Base-by-base conservation (phyloP, 495 filamentous ascomycete species). In the Xylaria grammica region DNA sequence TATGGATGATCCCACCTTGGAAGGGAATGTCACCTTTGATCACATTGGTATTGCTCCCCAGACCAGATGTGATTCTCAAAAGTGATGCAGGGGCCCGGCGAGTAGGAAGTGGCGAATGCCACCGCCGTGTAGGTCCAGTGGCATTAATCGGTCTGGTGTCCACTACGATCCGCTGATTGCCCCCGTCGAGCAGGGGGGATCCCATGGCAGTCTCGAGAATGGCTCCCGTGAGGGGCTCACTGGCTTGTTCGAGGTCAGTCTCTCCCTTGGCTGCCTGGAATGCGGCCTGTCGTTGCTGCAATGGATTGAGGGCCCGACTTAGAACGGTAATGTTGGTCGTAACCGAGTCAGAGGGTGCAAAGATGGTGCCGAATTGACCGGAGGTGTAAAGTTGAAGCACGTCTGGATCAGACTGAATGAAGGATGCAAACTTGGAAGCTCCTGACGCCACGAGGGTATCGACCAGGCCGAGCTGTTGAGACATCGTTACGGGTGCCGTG, bases 391-490 rank as follows among this genome's bases (percentile, higher is more conserved):
- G 32, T 17, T 65, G 53, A 20, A 68, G 51, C 27, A 70, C 36
- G 13, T 68, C 67, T 3, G 70, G 60, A 44, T 74, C 65, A 13
- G 67, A 56, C 60, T 77, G 58, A 60, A 78, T 72, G 42, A 69
- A 64, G 4, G 65, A 27, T 3, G 72, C 70, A 59, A 78, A 78
- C 29, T 68, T n/a, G 22, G 68, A 65, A 20, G 73, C 74, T 51
- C 69, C 71, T 5, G 72, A 63, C 0, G 45, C 51, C 13, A 58
- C 51, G 17, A 73, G 71, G 7, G 68, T 65, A 4, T 69, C 62
- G 19, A 70, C n/a, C 24, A 67, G 65, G 0, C 38, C 49, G 1
- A 74, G 36, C 10, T 9, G 17, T 13, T 40, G 2, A 15, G 36
- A 40, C 36, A 40, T 15, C 36, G 10, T 15, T 9, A 9, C 10